Evolutionary conservation across 768 basidiomycete genomes (phyloP).

Genomic region (Mycena sanguinolenta): DNA sequence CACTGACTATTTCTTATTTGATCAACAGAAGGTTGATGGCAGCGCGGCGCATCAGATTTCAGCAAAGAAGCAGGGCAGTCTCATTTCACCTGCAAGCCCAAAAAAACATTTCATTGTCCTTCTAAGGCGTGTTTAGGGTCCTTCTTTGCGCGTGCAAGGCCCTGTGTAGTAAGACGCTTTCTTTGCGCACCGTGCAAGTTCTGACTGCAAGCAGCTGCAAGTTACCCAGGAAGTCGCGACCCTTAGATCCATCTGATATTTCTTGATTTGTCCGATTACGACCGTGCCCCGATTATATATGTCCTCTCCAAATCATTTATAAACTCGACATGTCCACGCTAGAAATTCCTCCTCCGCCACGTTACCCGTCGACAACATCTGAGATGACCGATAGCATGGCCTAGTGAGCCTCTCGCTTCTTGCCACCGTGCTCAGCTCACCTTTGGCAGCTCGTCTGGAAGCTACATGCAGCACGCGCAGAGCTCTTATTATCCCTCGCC

Average conservation of each 20-base stretch:
- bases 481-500: slow-evolving; percentile 56
- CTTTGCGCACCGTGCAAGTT: neutral
- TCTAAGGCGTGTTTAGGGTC: slow-evolving; percentile 1
- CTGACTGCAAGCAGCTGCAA: neutral
- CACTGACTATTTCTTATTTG: neutral
- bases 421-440: slow-evolving; percentile 34
- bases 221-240: slow-evolving; percentile 27
- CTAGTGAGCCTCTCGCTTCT: slow-evolving; percentile 58
- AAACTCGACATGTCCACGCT: slow-evolving; percentile 41
- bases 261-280: slow-evolving; percentile 29
- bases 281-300: slow-evolving; percentile 6
- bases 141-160: neutral
- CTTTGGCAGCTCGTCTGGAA: slow-evolving; percentile 51
- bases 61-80: neutral
- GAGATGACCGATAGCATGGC: slow-evolving; percentile 65
- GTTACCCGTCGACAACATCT: neutral
- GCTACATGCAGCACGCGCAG: slow-evolving; percentile 59
- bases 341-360: slow-evolving; percentile 53
- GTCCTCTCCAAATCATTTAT: slow-evolving; percentile 35
- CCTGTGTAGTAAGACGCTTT: neutral
- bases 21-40: no score
- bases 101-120: neutral
- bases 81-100: neutral
- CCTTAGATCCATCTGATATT: slow-evolving; percentile 35
- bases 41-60: neutral